Conservation (phyloP, 2,329 filamentous ascomycete genomes). For the Hypocreales sp. region DNA sequence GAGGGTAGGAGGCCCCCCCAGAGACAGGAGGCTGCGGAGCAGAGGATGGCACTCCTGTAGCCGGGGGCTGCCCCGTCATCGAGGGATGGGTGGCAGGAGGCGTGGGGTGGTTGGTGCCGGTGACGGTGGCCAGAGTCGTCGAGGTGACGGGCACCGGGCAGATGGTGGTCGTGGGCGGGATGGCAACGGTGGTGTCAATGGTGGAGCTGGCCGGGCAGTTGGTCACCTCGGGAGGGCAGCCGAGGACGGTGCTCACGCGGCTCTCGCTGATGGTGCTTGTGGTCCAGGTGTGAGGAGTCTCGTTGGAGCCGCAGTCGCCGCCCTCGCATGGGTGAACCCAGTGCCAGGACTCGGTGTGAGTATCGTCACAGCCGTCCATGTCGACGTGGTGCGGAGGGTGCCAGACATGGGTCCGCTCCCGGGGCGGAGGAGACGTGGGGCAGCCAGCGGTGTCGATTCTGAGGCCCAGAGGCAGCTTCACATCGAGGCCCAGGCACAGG, state of each 20-base stretch:
- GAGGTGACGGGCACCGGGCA: conserved; percentile 23
- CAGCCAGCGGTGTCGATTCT: conserved; percentile 6
- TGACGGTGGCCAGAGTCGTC: conserved; percentile 2
- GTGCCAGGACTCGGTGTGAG: conserved; percentile 16
- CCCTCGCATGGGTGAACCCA: conserved; percentile 17
- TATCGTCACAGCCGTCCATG: conserved; percentile 20
- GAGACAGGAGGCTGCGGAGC: conserved; percentile 1
- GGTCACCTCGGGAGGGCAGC: conserved; percentile 18
- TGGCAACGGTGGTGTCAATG: conserved; percentile 20
- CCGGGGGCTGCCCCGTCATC: conserved; percentile 2
- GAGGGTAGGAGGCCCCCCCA: no score
- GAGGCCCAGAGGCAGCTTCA: conserved; percentile 6
- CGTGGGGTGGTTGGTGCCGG: background rate
- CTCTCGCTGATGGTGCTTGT: conserved; percentile 26
- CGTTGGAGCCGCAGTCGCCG: conserved; percentile 7
- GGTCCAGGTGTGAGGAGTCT: conserved; percentile 18
- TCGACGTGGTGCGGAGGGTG: conserved; percentile 20
- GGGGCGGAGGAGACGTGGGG: conserved; percentile 9
- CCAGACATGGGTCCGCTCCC: conserved; percentile 15
- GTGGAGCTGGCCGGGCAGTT: conserved; percentile 21
- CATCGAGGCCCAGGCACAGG: conserved; percentile 6
- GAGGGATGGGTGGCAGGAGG: conserved; percentile 1
- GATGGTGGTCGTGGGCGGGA: conserved; percentile 25
- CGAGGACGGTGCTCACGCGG: conserved; percentile 20
- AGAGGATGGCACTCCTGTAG: no score